A percentile compares a stretch with the other conserved stretches of the same genome.
Evolutionary conservation across 331 rosid species (phyloP).

Genomic region (Ulmus americana): DNA sequence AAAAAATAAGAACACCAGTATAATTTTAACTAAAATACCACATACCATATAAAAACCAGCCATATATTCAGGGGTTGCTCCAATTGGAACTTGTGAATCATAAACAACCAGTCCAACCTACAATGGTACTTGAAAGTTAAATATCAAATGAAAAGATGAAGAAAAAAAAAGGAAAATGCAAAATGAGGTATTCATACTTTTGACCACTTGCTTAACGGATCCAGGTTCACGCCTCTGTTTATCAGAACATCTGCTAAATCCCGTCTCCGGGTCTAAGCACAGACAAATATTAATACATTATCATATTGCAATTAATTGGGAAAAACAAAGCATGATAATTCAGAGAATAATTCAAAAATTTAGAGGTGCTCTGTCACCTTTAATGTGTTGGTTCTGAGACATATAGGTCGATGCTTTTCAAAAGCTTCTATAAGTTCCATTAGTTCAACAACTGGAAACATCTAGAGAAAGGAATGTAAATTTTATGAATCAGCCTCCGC

Average conservation of each 20-base stretch:
- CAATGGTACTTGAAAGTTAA: constrained; percentile 3
- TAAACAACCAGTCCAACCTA: constrained; percentile 95
- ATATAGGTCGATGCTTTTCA: constrained; percentile 88
- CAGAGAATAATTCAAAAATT: neutral
- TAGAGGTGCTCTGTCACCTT: constrained; percentile 40
- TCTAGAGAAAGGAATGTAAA: constrained; percentile 34
- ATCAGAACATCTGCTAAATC: constrained; percentile 89
- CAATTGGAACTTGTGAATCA: constrained; percentile 95
- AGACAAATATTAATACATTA: neutral
- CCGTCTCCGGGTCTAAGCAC: constrained; percentile 67
- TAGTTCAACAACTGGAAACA: constrained; percentile 83
- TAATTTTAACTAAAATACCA: constrained; percentile 4
- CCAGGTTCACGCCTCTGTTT: constrained; percentile 88
- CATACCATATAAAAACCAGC: constrained; percentile 92
- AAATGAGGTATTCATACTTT: constrained; percentile 42
- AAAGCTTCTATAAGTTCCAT: constrained; percentile 85
- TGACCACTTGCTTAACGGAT: constrained; percentile 91
- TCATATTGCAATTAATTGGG: neutral
- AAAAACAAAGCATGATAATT: constrained; percentile 1
- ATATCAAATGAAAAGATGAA: constrained; percentile 8
- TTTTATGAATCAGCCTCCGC: neutral
- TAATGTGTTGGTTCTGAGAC: constrained; percentile 79
- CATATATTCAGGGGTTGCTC: constrained; percentile 98
- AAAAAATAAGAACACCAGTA: neutral
- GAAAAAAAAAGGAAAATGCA: neutral